These are phyloP conservation scores for Cajanus cajan DNA, from an alignment of 306 rosid species.

Conservation along the genomic window DNA sequence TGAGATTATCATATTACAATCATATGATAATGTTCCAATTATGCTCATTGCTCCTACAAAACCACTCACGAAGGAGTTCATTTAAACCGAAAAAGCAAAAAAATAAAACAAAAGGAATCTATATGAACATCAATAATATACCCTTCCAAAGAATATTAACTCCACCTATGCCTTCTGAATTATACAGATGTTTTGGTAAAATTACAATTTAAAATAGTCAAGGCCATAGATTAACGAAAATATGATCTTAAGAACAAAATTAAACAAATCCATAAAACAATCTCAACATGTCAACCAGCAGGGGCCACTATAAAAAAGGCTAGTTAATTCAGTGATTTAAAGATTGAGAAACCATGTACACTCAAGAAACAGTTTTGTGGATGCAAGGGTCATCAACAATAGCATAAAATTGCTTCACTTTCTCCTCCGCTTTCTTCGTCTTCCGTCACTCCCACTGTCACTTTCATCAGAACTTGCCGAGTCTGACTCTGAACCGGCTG, in stretches of 20 bases:
- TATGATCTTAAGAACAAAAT: conserved; percentile 15
- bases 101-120: not conserved
- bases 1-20: not conserved
- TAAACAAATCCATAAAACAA: conserved; percentile 1
- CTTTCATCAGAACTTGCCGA: conserved; percentile 58
- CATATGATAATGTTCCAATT: not conserved
- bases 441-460: conserved; percentile 33
- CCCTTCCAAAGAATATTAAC: conserved; percentile 11
- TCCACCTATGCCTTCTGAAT: not conserved
- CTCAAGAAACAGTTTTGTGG: not conserved
- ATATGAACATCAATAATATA: not conserved
- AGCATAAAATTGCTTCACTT: conserved; percentile 30
- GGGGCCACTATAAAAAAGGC: not conserved
- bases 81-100: not conserved
- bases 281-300: not conserved
- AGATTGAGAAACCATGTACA: conserved; percentile 15
- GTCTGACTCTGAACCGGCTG: conserved; percentile 45
- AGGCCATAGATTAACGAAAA: not conserved
- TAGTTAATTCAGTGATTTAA: not conserved
- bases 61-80: not conserved
- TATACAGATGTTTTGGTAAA: not conserved
- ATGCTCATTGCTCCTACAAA: not conserved
- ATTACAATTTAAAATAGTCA: not conserved
- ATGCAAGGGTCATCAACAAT: not conserved
- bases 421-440: conserved; percentile 54